Evolutionary conservation across 805 yeast species (phyloP), one percentile per base, ranked within the genome.

Genomic region (Metschnikowia orientalis): DNA sequence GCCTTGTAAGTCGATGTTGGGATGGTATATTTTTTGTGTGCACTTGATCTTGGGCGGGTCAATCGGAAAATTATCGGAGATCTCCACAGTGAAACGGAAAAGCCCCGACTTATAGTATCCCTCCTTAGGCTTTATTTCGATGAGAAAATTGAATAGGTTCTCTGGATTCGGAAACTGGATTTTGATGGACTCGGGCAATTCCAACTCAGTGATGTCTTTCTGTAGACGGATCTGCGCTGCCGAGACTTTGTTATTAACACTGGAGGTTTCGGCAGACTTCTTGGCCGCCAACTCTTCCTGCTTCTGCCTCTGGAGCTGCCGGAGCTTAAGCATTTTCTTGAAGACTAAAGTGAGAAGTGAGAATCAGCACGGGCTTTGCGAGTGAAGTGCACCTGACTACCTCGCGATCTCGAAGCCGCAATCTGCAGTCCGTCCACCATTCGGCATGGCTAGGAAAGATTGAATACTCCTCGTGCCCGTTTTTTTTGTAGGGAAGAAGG

Each of bases 41-140:
- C 94, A 82, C 45, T 73, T 71, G 34, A 88, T 87, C 51, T 79
- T 83, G 7, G 98, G 98, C 6, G 97, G 88, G 31, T 84, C 92
- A 37, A 89, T 92, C 2, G 98, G 98, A 58, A 79, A 90, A 45
- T 77, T 79, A 24, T 76, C 77, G 30, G 76, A 74, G 24, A 89
- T 69, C 19, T 62, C 65, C 28, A 89, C 75, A n/a, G 67, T 63
- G 56, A 90, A 90, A 13, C 54, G 54, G 59, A 90, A 85, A n/a
- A 39, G 47, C 1, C 95, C 95, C n/a, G 69, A 67, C 27, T 61
- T 53, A 51, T 86, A 86, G 50, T 70, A 71, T 5, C 95, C 95
- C 47, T 79, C 82, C 35, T 71, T 77, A 2, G 95, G 95, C 13
- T 44, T 51, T 11, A 85, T 70, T 6, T 51, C 43, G 10, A 87